A percentile compares a stretch with the other conserved stretches of the same genome.
phyloP scores from a whole-genome alignment of 805 yeast species.

The Teunomyces panamensis region DNA sequence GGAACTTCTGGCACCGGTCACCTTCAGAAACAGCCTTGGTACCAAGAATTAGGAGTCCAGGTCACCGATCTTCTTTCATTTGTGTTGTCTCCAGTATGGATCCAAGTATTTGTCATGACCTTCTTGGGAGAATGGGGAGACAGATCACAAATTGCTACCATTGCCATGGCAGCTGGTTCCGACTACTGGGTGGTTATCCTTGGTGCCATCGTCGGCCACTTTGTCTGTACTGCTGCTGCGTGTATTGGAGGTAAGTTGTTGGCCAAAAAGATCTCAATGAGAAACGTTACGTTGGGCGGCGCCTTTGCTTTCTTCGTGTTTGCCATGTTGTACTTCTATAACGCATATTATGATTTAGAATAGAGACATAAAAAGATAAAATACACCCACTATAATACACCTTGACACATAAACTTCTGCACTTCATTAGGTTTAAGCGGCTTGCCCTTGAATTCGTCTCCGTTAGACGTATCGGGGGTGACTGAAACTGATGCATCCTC shows the following conservation, averaged over 20 bases:
- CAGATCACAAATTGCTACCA: constrained; percentile 95
- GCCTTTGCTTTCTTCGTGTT: constrained; percentile 82
- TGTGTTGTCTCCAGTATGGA: constrained; percentile 83
- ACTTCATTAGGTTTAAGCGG: constrained; percentile 34
- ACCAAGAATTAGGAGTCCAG: constrained; percentile 32
- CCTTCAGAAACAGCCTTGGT: constrained; percentile 19
- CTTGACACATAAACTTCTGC: constrained; percentile 39
- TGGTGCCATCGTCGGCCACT: constrained; percentile 91
- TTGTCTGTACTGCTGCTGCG: constrained; percentile 84
- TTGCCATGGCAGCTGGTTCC: constrained; percentile 97
- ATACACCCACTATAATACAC: constrained; percentile 11
- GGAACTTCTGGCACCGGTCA: constrained; percentile 31
- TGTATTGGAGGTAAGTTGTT: constrained; percentile 88
- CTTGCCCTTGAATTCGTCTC: constrained; percentile 8
- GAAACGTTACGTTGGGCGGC: constrained; percentile 90
- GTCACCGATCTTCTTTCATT: constrained; percentile 55
- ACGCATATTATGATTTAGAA: constrained; percentile 44
- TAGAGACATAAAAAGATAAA: constrained; percentile 1
- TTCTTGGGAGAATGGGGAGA: constrained; percentile 99
- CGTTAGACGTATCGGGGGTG: background rate
- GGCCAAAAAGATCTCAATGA: constrained; percentile 86
- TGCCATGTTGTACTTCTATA: constrained; percentile 74
- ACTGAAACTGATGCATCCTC: constrained; percentile 30
- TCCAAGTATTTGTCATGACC: constrained; percentile 93
- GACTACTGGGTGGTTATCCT: constrained; percentile 84